Evolutionary conservation across 352 stramenopile genomes (phyloP), one percentile per base, ranked within the genome.

Genomic region (Globisporangium yorkense): DNA sequence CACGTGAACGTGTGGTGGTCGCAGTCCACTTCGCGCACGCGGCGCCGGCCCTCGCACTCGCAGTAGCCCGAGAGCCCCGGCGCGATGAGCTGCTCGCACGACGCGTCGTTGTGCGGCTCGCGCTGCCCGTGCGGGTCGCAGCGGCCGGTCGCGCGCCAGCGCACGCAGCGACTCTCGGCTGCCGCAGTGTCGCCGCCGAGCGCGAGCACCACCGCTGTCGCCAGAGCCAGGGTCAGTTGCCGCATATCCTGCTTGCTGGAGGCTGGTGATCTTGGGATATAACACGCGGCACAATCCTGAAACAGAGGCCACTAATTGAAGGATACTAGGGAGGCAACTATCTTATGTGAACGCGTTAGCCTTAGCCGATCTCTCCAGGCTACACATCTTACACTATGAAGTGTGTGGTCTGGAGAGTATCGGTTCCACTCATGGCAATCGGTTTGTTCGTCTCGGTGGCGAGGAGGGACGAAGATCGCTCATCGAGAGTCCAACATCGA

Each of bases 1-100:
- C 84, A 94, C 18, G 70, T 88, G 66, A 94, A 92, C 15, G 72
- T 61, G 62, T 94, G 84, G 62, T 94, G 84, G 31, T 90, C 79
- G 58, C 84, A 94, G 2, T 47, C 62, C 4, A 90, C 81, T 60
- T 94, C 81, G 31, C 84, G 81, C 56, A 90, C 81, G 56, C 77
- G 84, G 39, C 81, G 81, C n/a, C 80, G 81, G 56, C 67, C 62
- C 61, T 90, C 81, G 59, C 84, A 94, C 68, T 94, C 84, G 62
- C 84, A 94, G 59, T 76, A 94, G 52, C 84, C 84, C 18, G 80
- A 88, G 37, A 72, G 51, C 0, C 77, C 75, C 0, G 68, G 68
- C 29, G 60, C 46, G 58, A 94, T 85, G 47, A 59, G 74, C 35
- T 70, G 53, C 9, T 62, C 61, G 62, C 84, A 94, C 50, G 77